phyloP scores from a whole-genome alignment of 2,329 filamentous ascomycete genomes.

The Juglanconis oblonga region DNA sequence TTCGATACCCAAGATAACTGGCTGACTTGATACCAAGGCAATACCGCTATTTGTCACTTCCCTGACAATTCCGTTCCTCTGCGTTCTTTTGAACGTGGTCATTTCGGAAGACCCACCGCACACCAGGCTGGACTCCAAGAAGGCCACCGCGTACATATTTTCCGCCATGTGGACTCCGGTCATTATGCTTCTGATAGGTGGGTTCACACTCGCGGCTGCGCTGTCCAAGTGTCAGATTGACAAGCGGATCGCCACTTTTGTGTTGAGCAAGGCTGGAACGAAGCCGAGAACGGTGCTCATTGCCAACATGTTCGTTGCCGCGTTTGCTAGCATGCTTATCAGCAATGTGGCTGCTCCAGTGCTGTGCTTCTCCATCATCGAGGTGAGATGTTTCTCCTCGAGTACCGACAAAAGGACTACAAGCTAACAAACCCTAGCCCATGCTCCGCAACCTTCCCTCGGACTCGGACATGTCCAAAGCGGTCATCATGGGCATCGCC shows the following conservation, averaged over 20 bases:
- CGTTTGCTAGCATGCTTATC: slow-evolving; percentile 98
- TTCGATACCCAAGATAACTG: background rate
- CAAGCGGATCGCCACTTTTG: slow-evolving; percentile 93
- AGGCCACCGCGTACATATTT: slow-evolving; percentile 82
- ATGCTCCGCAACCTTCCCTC: slow-evolving; percentile 89
- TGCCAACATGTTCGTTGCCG: slow-evolving; percentile 98
- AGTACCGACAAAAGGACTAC: background rate
- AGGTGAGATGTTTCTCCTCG: slow-evolving; percentile 49
- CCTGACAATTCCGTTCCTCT: slow-evolving; percentile 87
- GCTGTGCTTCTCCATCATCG: slow-evolving; percentile 95
- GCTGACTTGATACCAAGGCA: slow-evolving; percentile 49
- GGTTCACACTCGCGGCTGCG: slow-evolving; percentile 92
- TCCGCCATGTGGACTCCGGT: slow-evolving; percentile 98
- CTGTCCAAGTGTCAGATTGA: slow-evolving; percentile 97
- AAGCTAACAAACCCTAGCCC: slow-evolving; percentile 50
- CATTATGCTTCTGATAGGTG: slow-evolving; percentile 95
- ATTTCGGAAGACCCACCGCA: slow-evolving; percentile 68
- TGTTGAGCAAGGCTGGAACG: slow-evolving; percentile 93
- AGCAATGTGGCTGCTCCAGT: slow-evolving; percentile 97
- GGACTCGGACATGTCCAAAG: slow-evolving; percentile 91
- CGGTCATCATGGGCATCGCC: slow-evolving; percentile 91
- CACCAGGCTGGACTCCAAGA: slow-evolving; percentile 70
- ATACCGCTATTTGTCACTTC: slow-evolving; percentile 98
- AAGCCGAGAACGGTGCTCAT: slow-evolving; percentile 83
- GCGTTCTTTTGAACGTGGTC: slow-evolving; percentile 81